Base-by-base conservation (phyloP, 1,139 yeast genomes). In the Geotrichum cucujoidarum region DNA sequence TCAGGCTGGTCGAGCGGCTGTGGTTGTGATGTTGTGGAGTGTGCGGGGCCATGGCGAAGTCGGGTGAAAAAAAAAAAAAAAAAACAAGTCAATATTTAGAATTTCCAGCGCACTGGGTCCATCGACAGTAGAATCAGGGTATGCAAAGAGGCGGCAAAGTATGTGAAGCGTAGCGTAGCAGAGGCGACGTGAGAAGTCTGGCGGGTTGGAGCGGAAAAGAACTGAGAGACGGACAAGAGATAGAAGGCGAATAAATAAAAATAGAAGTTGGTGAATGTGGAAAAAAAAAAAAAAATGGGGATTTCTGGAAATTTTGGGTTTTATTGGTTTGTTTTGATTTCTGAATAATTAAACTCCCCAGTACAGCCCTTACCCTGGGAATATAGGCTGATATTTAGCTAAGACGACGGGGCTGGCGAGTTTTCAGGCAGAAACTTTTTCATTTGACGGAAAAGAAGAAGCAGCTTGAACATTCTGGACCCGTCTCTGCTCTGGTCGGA, bases 1-100 rank as follows among this genome's bases (percentile, higher is more conserved):
- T 22, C 17, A 20, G 33, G 27, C 27, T 24, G 25, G 20, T 33
- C 20, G 4, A 36, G 21, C 21, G 36, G 33, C 33, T 32, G 16
- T 39, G 43, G 17, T 31, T n/a, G 13, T 33, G 38, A 25, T 24
- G 38, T 17, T 16, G 39, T 20, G 33, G 45, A 10, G 21, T 33
- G n/a, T 33, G 37, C 20, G 45, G 45, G 30, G 45, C 45, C 45
- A 41, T 41, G 36, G 22, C 31, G 37, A 31, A 18, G 20, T 31
- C 18, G 25, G 21, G 24, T 20, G 32, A 25, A 37, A 10, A 24
- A 24, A 24, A 6, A 10, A 24, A 24, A 24, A 6, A 24, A 24
- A 24, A 10, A 24, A 24, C 27, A 24, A 10, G 27, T 24, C 27
- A 24, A 24, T 24, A n/a, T n/a, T n/a, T n/a, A n/a, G n/a, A n/a